phyloP scores from a whole-genome alignment of 176 grass and related monocot genomes.

The Bolboschoenus planiculmis region DNA sequence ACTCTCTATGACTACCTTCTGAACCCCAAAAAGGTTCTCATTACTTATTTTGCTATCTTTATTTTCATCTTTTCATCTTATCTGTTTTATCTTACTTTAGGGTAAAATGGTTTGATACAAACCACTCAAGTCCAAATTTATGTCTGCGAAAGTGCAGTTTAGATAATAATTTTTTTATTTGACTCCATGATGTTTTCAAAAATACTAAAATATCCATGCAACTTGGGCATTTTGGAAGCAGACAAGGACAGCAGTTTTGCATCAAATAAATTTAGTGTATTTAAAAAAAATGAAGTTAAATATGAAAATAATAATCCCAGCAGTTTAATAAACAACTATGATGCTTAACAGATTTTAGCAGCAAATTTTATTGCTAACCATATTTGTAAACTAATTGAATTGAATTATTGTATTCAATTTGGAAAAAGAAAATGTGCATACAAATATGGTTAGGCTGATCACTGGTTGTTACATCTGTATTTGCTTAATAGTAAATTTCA shows the following conservation, averaged over 20 bases:
- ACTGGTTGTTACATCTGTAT: neutral
- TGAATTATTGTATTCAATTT: neutral
- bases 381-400: neutral
- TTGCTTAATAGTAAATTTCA: neutral
- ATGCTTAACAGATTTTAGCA: neutral
- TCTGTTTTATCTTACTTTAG: neutral
- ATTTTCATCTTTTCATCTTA: conserved; percentile 2
- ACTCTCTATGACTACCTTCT: conserved; percentile 80
- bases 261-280: conserved; percentile 3
- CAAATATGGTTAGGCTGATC: neutral
- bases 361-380: neutral
- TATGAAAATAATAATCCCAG: neutral
- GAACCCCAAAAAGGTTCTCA: conserved; percentile 76
- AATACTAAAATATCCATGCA: neutral
- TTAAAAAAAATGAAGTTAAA: too few species aligned
- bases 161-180: too few species aligned
- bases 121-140: neutral
- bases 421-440: neutral
- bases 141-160: neutral
- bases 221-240: neutral
- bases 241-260: neutral
- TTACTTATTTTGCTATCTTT: neutral
- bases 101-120: neutral
- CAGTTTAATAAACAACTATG: neutral
- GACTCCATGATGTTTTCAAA: neutral